A percentile compares a stretch with the other conserved stretches of the same genome.
These are phyloP conservation scores for Epichloe aotearoae DNA, from an alignment of 2,329 filamentous ascomycete species.

Conservation along the genomic window DNA sequence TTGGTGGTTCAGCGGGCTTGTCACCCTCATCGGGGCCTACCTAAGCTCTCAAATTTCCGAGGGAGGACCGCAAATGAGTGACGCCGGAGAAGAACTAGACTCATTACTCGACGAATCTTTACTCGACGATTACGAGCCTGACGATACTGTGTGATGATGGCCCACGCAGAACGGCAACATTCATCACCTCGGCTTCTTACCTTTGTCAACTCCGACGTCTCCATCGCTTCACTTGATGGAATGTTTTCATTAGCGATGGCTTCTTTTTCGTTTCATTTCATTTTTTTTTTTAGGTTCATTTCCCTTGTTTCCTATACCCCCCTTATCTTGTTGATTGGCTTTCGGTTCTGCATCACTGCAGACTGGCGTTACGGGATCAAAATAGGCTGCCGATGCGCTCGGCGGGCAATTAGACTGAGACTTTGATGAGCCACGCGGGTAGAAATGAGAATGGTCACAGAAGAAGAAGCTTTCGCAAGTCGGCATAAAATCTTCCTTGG, in stretches of 20 bases:
- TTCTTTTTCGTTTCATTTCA: not conserved
- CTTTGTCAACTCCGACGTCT: not conserved
- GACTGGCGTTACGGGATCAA: not conserved
- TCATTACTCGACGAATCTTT: constrained; percentile 20
- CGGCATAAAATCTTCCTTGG: no score
- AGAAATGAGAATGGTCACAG: not conserved
- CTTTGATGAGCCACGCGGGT: not conserved
- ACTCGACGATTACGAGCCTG: constrained; percentile 16
- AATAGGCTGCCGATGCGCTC: not conserved
- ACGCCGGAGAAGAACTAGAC: constrained; percentile 25
- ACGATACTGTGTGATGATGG: constrained; percentile 16
- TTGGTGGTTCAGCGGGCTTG: constrained; percentile 80
- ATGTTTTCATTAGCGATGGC: not conserved
- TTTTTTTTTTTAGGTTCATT: not conserved
- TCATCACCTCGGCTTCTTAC: not conserved
- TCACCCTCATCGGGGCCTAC: constrained; percentile 62
- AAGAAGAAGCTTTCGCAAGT: not conserved
- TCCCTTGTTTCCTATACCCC: not conserved
- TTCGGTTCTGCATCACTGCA: not conserved
- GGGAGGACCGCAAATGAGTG: constrained; percentile 31
- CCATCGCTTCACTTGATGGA: not conserved
- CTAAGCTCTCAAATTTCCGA: constrained; percentile 68
- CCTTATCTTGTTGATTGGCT: not conserved
- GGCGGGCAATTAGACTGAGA: not conserved
- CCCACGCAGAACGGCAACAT: not conserved